Conservation (phyloP, 2,329 filamentous ascomycete genomes). For the Blastomyces parvus region DNA sequence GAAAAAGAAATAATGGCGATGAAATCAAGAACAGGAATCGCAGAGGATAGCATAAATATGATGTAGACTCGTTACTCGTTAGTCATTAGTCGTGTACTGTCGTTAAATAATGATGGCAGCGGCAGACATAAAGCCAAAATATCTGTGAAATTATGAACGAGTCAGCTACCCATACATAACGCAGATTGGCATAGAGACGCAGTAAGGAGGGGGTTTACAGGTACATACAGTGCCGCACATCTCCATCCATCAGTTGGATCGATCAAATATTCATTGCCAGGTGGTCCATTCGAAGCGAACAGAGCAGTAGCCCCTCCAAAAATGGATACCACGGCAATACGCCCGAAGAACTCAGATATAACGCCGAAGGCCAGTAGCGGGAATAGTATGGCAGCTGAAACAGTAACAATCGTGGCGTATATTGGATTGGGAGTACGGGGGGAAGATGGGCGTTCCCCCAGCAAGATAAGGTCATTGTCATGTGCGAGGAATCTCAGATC, state of each 20-base stretch:
- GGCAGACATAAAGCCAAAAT: conserved; percentile 33
- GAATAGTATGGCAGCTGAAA: conserved; percentile 45
- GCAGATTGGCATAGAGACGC: neutral
- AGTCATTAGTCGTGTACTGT: conserved; percentile 9
- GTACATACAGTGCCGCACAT: conserved; percentile 31
- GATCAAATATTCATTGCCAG: conserved; percentile 28
- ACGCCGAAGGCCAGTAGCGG: conserved; percentile 51
- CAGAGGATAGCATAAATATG: neutral
- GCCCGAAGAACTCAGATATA: conserved; percentile 47
- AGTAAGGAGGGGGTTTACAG: neutral
- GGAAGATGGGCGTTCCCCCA: conserved; percentile 18
- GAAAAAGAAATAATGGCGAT: neutral
- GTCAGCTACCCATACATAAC: neutral
- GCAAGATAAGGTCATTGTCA: conserved; percentile 37
- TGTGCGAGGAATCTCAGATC: conserved; percentile 47
- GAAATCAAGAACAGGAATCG: neutral
- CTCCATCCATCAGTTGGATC: conserved; percentile 34
- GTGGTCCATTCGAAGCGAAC: conserved; percentile 30
- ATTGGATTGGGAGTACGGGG: conserved; percentile 19
- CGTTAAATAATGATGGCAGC: conserved; percentile 32
- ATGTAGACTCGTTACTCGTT: conserved; percentile 1
- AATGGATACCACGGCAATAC: conserved; percentile 49
- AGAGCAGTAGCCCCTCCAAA: conserved; percentile 40
- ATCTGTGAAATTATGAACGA: conserved; percentile 19
- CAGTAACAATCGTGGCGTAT: conserved; percentile 36